These are phyloP conservation scores for Cladobotryum protrusum DNA, from an alignment of 2,329 filamentous ascomycete species.

Conservation along the genomic window DNA sequence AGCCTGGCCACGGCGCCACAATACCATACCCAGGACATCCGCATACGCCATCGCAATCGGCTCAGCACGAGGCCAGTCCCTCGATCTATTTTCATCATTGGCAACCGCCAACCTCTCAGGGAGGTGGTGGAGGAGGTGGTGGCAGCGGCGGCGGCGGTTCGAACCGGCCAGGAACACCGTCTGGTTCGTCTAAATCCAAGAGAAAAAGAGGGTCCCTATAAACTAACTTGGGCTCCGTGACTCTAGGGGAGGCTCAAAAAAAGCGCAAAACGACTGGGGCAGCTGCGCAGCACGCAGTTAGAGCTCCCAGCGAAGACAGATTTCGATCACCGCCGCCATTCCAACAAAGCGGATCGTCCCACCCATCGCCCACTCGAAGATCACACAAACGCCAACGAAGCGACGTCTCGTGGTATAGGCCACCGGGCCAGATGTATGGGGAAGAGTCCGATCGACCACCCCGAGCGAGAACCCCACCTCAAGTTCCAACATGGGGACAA, in stretches of 20 bases:
- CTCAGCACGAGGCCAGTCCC: slow-evolving; percentile 61
- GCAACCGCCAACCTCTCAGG: slow-evolving; percentile 70
- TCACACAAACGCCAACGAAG: slow-evolving; percentile 32
- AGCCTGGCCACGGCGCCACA: slow-evolving; percentile 24
- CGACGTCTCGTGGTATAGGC: slow-evolving; percentile 31
- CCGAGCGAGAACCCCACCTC: slow-evolving; percentile 14
- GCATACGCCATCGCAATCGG: slow-evolving; percentile 46
- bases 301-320: slow-evolving; percentile 24
- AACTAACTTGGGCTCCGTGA: slow-evolving; percentile 31
- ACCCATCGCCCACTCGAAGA: slow-evolving; percentile 20
- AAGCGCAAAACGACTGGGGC: slow-evolving; percentile 70
- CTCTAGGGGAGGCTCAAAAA: slow-evolving; percentile 69
- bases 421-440: slow-evolving; percentile 16
- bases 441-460: slow-evolving; percentile 17
- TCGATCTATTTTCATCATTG: slow-evolving; percentile 90
- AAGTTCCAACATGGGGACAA: slow-evolving; percentile 14
- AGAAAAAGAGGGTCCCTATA: slow-evolving; percentile 38
- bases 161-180: slow-evolving; percentile 65
- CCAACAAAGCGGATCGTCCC: slow-evolving; percentile 22
- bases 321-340: slow-evolving; percentile 29
- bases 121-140: slow-evolving; percentile 28
- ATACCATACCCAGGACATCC: slow-evolving; percentile 38
- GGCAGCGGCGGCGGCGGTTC: slow-evolving; percentile 42
- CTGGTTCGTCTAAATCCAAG: slow-evolving; percentile 61
- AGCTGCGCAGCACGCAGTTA: slow-evolving; percentile 19